These are phyloP conservation scores for Penicillium sumatraense DNA, from an alignment of 2,329 filamentous ascomycete genomes.

Conservation along the genomic window DNA sequence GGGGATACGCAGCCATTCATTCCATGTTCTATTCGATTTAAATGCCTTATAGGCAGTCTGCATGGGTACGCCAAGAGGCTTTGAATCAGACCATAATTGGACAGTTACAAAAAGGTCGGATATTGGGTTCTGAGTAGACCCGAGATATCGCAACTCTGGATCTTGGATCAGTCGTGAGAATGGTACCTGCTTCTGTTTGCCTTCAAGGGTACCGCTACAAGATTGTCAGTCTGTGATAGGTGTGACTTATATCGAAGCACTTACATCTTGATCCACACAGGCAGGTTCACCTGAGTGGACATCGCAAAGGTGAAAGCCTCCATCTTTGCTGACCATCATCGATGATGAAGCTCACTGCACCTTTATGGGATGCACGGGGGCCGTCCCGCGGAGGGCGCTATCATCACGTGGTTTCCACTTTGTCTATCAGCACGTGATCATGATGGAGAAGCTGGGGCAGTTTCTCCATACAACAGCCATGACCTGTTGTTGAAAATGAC, in stretches of 20 bases:
- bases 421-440: too few relatives aligned
- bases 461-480: too few relatives aligned
- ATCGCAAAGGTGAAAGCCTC: conserved; percentile 95
- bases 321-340: conserved; percentile 57
- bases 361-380: conserved; percentile 12
- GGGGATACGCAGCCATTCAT: conserved; percentile 92
- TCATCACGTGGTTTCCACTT: conserved; percentile 16
- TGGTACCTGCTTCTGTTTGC: conserved; percentile 73
- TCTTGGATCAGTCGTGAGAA: conserved; percentile 78
- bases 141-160: conserved; percentile 82
- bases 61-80: conserved; percentile 86
- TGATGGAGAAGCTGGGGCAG: too few relatives aligned
- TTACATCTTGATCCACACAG: conserved; percentile 68
- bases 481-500: too few relatives aligned
- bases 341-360: background rate
- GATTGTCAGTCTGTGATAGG: conserved; percentile 9
- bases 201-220: conserved; percentile 73
- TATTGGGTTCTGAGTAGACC: conserved; percentile 78
- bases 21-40: conserved; percentile 76
- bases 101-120: conserved; percentile 93
- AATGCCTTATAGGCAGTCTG: conserved; percentile 95
- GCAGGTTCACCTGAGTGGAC: conserved; percentile 80
- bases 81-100: conserved; percentile 94
- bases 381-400: conserved; percentile 17
- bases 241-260: conserved; percentile 30